A percentile compares a stretch with the other conserved stretches of the same genome.
Evolutionary conservation across 129 eudicot species (phyloP).

Genomic region (Centrapalus pauciflorus): DNA sequence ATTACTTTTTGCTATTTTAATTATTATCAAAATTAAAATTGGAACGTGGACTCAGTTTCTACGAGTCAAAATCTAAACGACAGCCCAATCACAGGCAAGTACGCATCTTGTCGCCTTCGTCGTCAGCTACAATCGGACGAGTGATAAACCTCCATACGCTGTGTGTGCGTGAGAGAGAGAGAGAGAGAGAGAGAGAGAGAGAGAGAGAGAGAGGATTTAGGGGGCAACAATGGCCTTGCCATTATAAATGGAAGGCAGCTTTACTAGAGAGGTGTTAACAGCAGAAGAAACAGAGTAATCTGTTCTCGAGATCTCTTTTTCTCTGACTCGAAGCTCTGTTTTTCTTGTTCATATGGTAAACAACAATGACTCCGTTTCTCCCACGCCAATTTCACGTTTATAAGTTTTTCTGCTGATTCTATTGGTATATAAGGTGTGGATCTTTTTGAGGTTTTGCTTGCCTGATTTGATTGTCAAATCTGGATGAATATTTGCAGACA

Average conservation of each 20-base stretch:
- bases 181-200: constrained; percentile 13
- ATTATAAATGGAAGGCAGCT: constrained; percentile 5
- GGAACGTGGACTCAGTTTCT: constrained; percentile 16
- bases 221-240: constrained; percentile 1
- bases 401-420: background rate
- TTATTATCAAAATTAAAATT: background rate
- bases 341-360: constrained; percentile 8
- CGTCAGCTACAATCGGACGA: constrained; percentile 5
- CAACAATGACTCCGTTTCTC: constrained; percentile 9
- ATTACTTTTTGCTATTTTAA: too few species aligned
- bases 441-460: background rate
- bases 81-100: constrained; percentile 20
- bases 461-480: background rate
- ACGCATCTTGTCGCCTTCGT: constrained; percentile 25
- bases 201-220: constrained; percentile 5
- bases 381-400: background rate
- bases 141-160: background rate
- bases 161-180: background rate
- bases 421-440: background rate
- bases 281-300: background rate
- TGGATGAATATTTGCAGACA: background rate
- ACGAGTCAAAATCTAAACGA: constrained; percentile 7
- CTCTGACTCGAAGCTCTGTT: constrained; percentile 17
- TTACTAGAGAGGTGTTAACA: background rate
- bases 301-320: constrained; percentile 8